Evolutionary conservation across 805 yeast genomes (phyloP).

Genomic region (Yarrowia osloensis): DNA sequence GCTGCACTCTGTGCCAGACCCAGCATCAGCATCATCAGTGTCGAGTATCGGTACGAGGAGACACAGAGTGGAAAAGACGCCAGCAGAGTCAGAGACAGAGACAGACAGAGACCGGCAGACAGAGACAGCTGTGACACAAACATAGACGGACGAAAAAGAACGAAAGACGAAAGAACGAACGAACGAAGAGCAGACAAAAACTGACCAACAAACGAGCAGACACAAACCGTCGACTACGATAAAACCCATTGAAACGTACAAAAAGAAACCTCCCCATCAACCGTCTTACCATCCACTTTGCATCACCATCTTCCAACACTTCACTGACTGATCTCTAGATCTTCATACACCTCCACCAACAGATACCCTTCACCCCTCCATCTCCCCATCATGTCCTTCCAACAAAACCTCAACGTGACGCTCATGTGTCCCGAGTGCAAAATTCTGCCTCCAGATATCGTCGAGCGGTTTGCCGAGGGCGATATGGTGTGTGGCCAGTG

Average conservation of each 20-base stretch:
- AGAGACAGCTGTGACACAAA: slow-evolving; percentile 8
- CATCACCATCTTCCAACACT: neutral
- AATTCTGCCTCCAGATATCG: slow-evolving; percentile 91
- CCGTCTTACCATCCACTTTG: no score
- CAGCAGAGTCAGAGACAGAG: neutral
- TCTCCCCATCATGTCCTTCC: slow-evolving; percentile 33
- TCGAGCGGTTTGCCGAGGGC: slow-evolving; percentile 94
- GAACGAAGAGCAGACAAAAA: neutral
- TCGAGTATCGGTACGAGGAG: neutral
- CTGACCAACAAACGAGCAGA: neutral
- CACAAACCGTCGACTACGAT: no score
- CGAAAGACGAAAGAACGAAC: neutral
- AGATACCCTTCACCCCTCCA: neutral
- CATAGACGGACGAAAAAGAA: neutral
- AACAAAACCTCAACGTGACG: slow-evolving; percentile 71
- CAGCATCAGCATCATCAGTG: neutral
- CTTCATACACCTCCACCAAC: neutral
- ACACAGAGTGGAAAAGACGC: neutral
- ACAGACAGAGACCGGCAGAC: neutral
- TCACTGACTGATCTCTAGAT: neutral
- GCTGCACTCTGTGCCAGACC: neutral
- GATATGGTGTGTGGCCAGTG: slow-evolving; percentile 98
- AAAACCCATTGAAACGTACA: no score
- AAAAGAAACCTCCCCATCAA: no score
- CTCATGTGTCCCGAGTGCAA: slow-evolving; percentile 95